phyloP scores from a whole-genome alignment of 192 early-diverging fungal genomes.

The Chytriomyces confervae region DNA sequence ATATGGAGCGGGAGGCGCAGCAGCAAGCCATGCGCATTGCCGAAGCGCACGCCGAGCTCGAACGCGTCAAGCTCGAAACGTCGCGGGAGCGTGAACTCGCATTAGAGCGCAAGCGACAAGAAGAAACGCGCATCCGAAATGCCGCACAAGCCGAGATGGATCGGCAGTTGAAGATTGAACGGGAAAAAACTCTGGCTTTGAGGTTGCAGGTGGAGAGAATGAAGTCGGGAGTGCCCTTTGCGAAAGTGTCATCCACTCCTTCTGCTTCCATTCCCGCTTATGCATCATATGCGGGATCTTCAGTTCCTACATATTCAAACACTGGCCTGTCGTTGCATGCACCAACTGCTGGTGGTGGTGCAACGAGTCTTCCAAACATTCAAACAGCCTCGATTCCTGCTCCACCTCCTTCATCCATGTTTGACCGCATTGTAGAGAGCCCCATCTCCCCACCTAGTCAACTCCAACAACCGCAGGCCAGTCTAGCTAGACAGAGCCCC shows the following conservation, averaged over 20 bases:
- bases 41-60: slow-evolving; percentile 12
- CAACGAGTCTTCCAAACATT: no score
- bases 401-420: no score
- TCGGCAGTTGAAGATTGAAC: neutral
- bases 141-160: slow-evolving; percentile 3
- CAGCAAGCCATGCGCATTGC: slow-evolving; percentile 11
- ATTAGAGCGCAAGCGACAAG: neutral
- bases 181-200: slow-evolving; percentile 2
- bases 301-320: no score
- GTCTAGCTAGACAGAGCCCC: no score
- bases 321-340: no score
- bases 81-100: neutral
- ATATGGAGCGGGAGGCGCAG: neutral
- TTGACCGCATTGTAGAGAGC: no score
- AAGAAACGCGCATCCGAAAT: slow-evolving; percentile 1
- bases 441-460: no score
- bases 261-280: no score
- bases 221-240: neutral
- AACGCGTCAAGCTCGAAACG: slow-evolving; percentile 5
- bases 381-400: no score
- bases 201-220: neutral
- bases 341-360: no score
- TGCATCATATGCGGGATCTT: no score
- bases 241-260: neutral
- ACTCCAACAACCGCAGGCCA: no score